phyloP scores from a whole-genome alignment of 2,329 filamentous ascomycete species.

The Aspergillus arachidicola region DNA sequence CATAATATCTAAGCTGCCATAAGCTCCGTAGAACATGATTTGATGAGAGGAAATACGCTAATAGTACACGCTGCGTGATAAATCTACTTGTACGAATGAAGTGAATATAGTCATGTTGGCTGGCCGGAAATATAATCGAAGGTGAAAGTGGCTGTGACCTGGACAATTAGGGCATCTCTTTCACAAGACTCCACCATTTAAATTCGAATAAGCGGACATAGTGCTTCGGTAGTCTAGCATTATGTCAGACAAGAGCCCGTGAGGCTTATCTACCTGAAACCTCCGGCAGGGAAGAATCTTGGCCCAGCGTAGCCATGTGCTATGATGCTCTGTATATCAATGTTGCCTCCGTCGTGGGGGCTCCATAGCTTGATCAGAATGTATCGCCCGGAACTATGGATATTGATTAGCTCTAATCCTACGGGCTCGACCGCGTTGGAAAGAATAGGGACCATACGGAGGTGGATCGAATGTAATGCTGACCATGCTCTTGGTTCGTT shows the following conservation, averaged over 20 bases:
- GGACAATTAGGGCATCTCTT: not conserved
- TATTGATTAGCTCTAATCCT: not conserved
- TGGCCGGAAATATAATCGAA: not conserved
- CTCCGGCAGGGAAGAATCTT: conserved; percentile 75
- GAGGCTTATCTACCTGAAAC: conserved; percentile 52
- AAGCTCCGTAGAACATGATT: not conserved
- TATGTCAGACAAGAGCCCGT: not conserved
- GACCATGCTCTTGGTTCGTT: conserved; percentile 79
- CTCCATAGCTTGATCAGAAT: conserved; percentile 91
- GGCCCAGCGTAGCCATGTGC: conserved; percentile 84
- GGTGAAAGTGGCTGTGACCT: not conserved
- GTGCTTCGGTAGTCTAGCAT: not conserved
- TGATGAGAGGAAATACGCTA: not conserved
- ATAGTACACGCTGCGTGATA: not conserved
- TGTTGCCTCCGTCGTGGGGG: conserved; percentile 72
- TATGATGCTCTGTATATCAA: conserved; percentile 85
- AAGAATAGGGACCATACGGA: conserved; percentile 34
- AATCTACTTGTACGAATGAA: not conserved
- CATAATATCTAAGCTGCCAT: not conserved
- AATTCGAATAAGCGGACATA: not conserved
- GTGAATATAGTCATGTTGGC: not conserved
- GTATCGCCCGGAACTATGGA: conserved; percentile 69
- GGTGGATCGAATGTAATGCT: conserved; percentile 71
- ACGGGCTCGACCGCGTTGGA: not conserved
- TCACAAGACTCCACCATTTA: not conserved